Base-by-base conservation (phyloP, 352 stramenopile genomes). In the Globisporangium rhizosaccharum region DNA sequence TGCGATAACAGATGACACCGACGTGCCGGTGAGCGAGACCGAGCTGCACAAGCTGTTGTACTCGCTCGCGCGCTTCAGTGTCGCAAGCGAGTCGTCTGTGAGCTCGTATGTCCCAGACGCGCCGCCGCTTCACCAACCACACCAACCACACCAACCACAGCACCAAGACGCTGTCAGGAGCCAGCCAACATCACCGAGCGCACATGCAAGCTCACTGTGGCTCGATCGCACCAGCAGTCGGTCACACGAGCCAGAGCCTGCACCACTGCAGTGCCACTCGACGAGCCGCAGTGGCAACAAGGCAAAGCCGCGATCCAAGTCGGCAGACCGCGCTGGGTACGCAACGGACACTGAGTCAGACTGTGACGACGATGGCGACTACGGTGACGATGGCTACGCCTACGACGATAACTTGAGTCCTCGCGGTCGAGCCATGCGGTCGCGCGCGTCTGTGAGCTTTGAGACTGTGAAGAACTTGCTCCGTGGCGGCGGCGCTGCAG, bases 21-120 rank as follows among this genome's bases (percentile, higher is more conserved):
- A 28, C 36, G 46, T 68, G 14, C 15, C 51, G 15, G 50, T 69
- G 20, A 67, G 51, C 9, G 74, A 81, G 37, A 73, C 65, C 1
- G 79, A 89, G 55, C 64, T 89, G 5, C 76, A 86, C 67, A 89
- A 84, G 36, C 65, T 89, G 8, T 51, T 89, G 11, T 86, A 86
- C 55, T 87, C 79, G 8, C 61, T 88, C 30, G 65, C 65, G 11
- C 74, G 72, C 17, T 84, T 89, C 50, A 76, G 75, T 0, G 59
- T 87, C 9, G 73, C 72, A 28, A 79, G 54, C 28, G 71, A 69
- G 15, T 68, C 55, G 36, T 68, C 69, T 23, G 61, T 59, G 14
- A 54, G 56, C 6, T 50, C 47, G 47, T 30, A n/a, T 3, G 26
- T 10, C 47, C 17, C 28, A 20, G 15, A 36, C n/a, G 26, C 26